Evolutionary conservation across 2,329 filamentous ascomycete species (phyloP), one percentile per base, ranked within the genome.

Genomic region (Mariannaea elegans): DNA sequence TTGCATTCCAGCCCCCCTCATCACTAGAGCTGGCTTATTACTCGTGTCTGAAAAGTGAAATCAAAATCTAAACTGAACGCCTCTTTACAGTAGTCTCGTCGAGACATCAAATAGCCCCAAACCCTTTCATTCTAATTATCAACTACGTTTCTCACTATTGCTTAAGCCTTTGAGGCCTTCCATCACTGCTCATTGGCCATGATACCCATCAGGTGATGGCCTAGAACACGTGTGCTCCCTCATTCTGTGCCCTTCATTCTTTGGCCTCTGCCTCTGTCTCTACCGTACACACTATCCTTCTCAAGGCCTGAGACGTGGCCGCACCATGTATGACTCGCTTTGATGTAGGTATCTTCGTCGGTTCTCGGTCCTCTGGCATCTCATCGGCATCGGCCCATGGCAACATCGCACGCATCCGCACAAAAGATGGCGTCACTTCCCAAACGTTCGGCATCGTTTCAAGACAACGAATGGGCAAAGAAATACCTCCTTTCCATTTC

Each of bases 171-270:
- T 42, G 32, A 55, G 12, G 51, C 19, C 44, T 14, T 19, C 14
- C 13, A 24, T 29, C 42, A 32, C 39, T n/a, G 32, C 42, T 21
- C 32, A 47, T 55, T 55, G 51, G 42, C 27, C 24, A 24, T 47
- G 21, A 55, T 31, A 27, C 18, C 45, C 19, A 49, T 41, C 44
- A 32, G 24, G 27, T 56, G 44, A 56, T 34, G 53, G 10, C 36
- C 34, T 48, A 19, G 53, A 27, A 34, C 53, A 56, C 53, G 36
- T 49, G 52, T 55, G 52, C 34, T 31, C 36, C 34, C n/a, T 39
- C n/a, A n/a, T n/a, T n/a, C n/a, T n/a, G n/a, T n/a, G n/a, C n/a
- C n/a, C 7, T 19, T 48, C 27, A 23, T 19, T 32, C 36, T 14
- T 24, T 27, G 32, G 6, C 16, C 19, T 38, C 13, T 54, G 18